A percentile compares a stretch with the other conserved stretches of the same genome.
phyloP scores from a whole-genome alignment of 2,329 filamentous ascomycete genomes.

The Volutella citrinella region DNA sequence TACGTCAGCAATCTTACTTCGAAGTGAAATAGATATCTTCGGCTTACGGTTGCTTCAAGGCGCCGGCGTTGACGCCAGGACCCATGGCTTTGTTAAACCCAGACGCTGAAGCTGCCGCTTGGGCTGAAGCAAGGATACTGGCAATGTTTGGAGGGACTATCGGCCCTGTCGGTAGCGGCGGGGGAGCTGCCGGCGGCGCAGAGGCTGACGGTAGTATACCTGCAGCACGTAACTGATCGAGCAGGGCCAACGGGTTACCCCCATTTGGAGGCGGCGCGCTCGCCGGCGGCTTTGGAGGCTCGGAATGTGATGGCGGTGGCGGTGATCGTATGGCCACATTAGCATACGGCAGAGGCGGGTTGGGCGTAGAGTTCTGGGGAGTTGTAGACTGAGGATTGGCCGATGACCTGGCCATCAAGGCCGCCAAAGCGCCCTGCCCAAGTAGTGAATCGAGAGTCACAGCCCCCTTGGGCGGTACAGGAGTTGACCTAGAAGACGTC shows the following conservation, averaged over 20 bases:
- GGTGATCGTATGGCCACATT: conserved; percentile 48
- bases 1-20: too few species aligned
- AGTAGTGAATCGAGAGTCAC: conserved; percentile 58
- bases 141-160: conserved; percentile 34
- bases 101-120: conserved; percentile 19
- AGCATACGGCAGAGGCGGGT: conserved; percentile 35
- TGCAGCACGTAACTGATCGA: conserved; percentile 66
- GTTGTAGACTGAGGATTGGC: too few species aligned
- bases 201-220: conserved; percentile 55
- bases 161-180: conserved; percentile 27
- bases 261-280: too few species aligned
- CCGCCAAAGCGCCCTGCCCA: conserved; percentile 57
- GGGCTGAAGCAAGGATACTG: conserved; percentile 33
- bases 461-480: conserved; percentile 27
- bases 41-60: conserved; percentile 68
- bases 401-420: conserved; percentile 54
- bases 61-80: conserved; percentile 61
- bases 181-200: conserved; percentile 29
- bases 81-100: conserved; percentile 40
- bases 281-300: conserved; percentile 33
- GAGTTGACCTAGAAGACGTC: conserved; percentile 27
- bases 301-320: conserved; percentile 39
- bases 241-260: conserved; percentile 54
- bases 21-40: too few species aligned
- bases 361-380: conserved; percentile 47